Base-by-base conservation (phyloP, 768 basidiomycete species). In the Amyloporia xantha region DNA sequence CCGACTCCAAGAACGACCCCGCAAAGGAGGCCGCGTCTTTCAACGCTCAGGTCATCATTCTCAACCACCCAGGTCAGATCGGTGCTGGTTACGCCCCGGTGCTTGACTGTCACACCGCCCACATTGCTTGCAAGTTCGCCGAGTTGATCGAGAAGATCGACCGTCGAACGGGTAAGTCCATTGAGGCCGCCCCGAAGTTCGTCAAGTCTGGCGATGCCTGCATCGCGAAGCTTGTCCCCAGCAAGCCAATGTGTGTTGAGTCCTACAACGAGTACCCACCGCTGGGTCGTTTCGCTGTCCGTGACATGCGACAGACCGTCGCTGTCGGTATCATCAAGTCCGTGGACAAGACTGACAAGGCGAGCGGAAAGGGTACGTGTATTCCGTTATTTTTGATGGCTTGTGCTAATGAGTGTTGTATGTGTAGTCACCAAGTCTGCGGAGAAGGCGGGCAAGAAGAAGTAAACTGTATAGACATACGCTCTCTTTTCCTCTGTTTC, bases 11-110 rank as follows among this genome's bases (percentile, higher is more conserved):
- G 91, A 97, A 97, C 74, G 95, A 98, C 79, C 96, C 96, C 62
- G 92, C 94, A 59, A 96, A 94, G 84, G 94, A 96, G 76, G 93
- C 94, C 57, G 91, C 92, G 56, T 95, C 93, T 54, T 95, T 98
- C 91, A 97, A 86, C 73, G 95, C 96, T 59, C 96, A 98, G 80
- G 95, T 98, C 77, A 98, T 99, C 69, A 90, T 99, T 67, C 86
- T 99, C 70, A 98, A 98, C 82, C 96, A 99, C 83, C 96, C 96
- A 45, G 96, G 96, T 78, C 96, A 99, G 72, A 98, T 99, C 67
- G 91, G 91, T 75, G 91, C 93, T 64, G 96, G 96, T 62, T 98
- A 98, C 72, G 91, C 95, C 39, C 95, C 95, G 48, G 96, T 99
- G 57, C 86, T 99, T 62, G 96, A 99, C 76, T 99, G 96, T 76